phyloP scores from a whole-genome alignment of 768 basidiomycete species.

The Lactifluus piperatus region DNA sequence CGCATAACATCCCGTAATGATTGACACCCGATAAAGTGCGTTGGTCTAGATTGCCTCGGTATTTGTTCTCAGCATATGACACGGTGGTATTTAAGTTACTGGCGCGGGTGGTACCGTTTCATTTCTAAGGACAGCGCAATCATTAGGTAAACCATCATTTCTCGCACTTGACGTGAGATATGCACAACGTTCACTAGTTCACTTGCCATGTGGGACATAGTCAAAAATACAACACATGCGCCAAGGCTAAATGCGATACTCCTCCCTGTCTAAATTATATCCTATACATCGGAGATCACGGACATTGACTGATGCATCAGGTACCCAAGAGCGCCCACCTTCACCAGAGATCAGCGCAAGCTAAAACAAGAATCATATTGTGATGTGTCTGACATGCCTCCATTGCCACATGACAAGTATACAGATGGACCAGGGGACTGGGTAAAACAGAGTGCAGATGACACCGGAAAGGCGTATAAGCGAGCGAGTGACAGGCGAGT shows the following conservation, averaged over 20 bases:
- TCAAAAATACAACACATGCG: not conserved
- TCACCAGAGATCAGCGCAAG: not conserved
- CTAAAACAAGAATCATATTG: not conserved
- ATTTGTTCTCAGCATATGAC: too few species aligned
- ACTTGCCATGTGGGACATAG: not conserved
- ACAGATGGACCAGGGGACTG: not conserved
- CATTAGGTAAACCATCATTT: too few species aligned
- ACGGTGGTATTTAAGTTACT: too few species aligned
- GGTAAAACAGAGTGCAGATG: not conserved
- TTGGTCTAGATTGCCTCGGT: too few species aligned
- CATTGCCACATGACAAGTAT: not conserved
- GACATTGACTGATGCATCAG: not conserved
- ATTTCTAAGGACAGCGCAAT: too few species aligned
- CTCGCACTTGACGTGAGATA: not conserved
- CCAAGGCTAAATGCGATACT: not conserved
- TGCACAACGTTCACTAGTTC: not conserved
- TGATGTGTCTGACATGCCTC: not conserved
- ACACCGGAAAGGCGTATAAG: not conserved
- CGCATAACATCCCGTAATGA: too few species aligned
- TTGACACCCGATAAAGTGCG: too few species aligned
- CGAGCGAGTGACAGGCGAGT: not conserved
- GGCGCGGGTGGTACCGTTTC: too few species aligned
- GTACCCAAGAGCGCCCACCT: not conserved
- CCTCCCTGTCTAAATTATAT: not conserved
- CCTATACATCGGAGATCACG: not conserved